These are phyloP conservation scores for Capsicum pubescens DNA, from an alignment of 257 asterid genomes.

Conservation along the genomic window DNA sequence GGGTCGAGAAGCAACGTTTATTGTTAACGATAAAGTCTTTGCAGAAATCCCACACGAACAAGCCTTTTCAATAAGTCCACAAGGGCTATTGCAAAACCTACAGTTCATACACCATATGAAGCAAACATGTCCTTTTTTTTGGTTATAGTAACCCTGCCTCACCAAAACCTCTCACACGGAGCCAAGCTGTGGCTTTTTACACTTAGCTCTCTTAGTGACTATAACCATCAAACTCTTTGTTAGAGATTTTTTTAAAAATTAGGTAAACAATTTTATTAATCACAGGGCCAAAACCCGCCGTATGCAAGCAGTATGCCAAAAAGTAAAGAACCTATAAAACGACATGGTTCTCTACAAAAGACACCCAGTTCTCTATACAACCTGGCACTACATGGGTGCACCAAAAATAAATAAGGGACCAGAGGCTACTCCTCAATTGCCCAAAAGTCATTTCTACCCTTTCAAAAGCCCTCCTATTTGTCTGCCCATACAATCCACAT, in stretches of 20 bases:
- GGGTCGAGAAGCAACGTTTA: not conserved
- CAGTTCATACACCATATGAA: not conserved
- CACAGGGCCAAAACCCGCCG: no score
- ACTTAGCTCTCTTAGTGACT: not conserved
- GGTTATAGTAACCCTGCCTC: not conserved
- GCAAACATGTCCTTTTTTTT: not conserved
- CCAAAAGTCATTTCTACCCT: no score
- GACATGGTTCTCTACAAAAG: no score
- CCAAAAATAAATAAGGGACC: no score
- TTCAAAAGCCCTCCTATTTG: no score
- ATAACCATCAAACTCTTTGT: not conserved
- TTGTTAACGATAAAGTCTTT: not conserved
- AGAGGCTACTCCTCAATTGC: no score
- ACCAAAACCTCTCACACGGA: not conserved
- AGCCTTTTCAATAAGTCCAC: not conserved
- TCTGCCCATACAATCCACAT: no score
- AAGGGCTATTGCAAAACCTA: not conserved
- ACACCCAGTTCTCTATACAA: no score
- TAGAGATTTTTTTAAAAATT: not conserved
- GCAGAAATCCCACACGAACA: not conserved
- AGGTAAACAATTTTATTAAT: no score
- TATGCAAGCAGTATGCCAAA: no score
- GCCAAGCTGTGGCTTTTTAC: not conserved
- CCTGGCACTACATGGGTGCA: no score
- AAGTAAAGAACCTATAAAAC: no score